Percentiles rank a stretch among this genome's conserved stretches.
Conservation (phyloP, 345 rosid genomes). For the Populus nigra region DNA sequence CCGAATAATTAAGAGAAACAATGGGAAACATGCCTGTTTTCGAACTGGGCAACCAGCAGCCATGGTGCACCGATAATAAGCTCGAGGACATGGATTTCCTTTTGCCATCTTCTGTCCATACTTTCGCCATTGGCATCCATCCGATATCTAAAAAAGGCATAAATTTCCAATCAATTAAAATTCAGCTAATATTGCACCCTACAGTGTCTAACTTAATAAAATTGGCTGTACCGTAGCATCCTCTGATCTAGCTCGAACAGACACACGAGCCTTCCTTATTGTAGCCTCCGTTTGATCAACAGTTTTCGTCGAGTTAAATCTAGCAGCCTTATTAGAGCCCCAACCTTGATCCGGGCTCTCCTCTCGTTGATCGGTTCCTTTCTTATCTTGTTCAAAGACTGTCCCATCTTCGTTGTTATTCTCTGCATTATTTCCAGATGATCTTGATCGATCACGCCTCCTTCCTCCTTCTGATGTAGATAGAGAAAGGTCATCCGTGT, state of each 20-base stretch:
- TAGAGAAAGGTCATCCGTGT: slow-evolving; percentile 40
- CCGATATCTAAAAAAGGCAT: slow-evolving; percentile 41
- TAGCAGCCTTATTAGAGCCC: slow-evolving; percentile 43
- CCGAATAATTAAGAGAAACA: background rate
- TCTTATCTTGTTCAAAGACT: slow-evolving; percentile 22
- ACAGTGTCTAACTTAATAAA: background rate
- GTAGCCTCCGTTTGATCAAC: slow-evolving; percentile 66
- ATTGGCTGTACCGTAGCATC: slow-evolving; percentile 23
- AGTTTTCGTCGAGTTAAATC: slow-evolving; percentile 41
- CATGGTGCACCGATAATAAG: slow-evolving; percentile 79
- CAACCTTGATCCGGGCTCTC: slow-evolving; percentile 45
- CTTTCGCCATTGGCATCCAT: slow-evolving; percentile 81
- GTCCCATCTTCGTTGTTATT: slow-evolving; percentile 16
- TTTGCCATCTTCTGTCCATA: slow-evolving; percentile 82
- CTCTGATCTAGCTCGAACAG: slow-evolving; percentile 64
- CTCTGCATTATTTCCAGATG: slow-evolving; percentile 26
- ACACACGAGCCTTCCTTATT: slow-evolving; percentile 66
- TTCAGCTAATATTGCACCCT: background rate
- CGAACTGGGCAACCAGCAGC: slow-evolving; percentile 78
- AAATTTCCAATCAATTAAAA: background rate
- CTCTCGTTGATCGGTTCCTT: slow-evolving; percentile 28
- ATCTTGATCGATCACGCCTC: slow-evolving; percentile 40
- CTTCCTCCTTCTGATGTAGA: slow-evolving; percentile 50
- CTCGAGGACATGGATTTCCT: slow-evolving; percentile 80
- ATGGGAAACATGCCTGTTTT: slow-evolving; percentile 46